A percentile compares a stretch with the other conserved stretches of the same genome.
Evolutionary conservation across 2,329 filamentous ascomycete species (phyloP).

Genomic region (Beauveria medogensis): DNA sequence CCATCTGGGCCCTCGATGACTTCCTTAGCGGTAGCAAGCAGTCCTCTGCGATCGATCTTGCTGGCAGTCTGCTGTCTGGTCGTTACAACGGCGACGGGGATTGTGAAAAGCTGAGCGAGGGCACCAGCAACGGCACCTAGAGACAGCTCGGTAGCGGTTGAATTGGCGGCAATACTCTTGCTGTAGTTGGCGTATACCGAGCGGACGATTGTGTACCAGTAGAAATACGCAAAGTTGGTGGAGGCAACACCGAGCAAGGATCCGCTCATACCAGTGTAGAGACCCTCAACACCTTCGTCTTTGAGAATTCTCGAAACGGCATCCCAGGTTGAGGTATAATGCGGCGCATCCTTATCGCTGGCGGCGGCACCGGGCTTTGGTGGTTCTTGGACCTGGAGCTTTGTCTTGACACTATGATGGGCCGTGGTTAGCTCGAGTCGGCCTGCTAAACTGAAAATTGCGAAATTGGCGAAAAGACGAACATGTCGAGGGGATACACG

Average conservation of each 20-base stretch:
- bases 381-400: conserved; percentile 80
- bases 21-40: conserved; percentile 80
- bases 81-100: conserved; percentile 90
- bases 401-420: conserved; percentile 74
- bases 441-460: not conserved
- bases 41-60: conserved; percentile 74
- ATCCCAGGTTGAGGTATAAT: conserved; percentile 84
- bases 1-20: conserved; percentile 89
- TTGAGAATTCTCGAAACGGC: conserved; percentile 77
- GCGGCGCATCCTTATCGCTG: conserved; percentile 43
- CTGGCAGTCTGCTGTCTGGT: conserved; percentile 91
- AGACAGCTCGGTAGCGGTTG: conserved; percentile 73
- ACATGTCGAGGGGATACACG: conserved; percentile 97
- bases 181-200: conserved; percentile 63
- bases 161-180: conserved; percentile 47
- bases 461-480: conserved; percentile 30
- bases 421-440: not conserved
- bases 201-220: conserved; percentile 92
- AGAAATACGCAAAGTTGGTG: conserved; percentile 99
- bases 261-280: conserved; percentile 85
- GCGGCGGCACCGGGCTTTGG: conserved; percentile 47
- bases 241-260: conserved; percentile 87
- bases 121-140: conserved; percentile 85
- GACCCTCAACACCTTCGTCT: conserved; percentile 69
- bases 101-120: conserved; percentile 89